A percentile compares a stretch with the other conserved stretches of the same genome.
Conservation (phyloP, 176 grass and related monocot species). For the Musa acuminata region DNA sequence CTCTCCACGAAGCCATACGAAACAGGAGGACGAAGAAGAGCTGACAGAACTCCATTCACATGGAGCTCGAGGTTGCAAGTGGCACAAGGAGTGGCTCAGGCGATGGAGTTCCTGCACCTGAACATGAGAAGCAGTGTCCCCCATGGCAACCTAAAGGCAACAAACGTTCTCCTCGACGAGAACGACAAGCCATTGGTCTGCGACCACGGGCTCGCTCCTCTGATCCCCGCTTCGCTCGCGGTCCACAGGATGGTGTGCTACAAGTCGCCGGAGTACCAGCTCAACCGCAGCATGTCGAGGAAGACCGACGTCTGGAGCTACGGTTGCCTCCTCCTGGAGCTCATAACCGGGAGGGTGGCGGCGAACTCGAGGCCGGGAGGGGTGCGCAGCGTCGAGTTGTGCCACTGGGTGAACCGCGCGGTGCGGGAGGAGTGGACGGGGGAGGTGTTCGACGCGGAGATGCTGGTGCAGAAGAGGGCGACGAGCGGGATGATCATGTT, state of each 20-base stretch:
- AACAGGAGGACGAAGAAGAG: background rate
- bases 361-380: background rate
- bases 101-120: constrained; percentile 10
- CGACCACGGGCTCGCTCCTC: background rate
- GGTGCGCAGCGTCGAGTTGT: background rate
- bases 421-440: constrained; percentile 22
- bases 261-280: constrained; percentile 8
- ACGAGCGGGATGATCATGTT: constrained; percentile 3
- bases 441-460: constrained; percentile 18
- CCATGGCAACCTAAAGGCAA: constrained; percentile 15
- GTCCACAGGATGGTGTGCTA: constrained; percentile 10
- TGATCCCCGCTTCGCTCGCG: background rate
- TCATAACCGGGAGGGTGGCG: constrained; percentile 8
- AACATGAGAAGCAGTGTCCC: background rate
- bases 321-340: constrained; percentile 23
- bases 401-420: constrained; percentile 10
- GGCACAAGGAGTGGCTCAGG: constrained; percentile 6
- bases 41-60: constrained; percentile 5
- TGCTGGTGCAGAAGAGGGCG: background rate
- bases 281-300: background rate
- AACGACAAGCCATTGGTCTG: constrained; percentile 6
- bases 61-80: constrained; percentile 15
- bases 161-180: constrained; percentile 19
- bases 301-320: constrained; percentile 22
- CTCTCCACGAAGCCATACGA: too few relatives aligned